Percentiles rank a stretch among this genome's conserved stretches.
phyloP scores from a whole-genome alignment of 148 eudicot species.

The Heliosperma pusillum region DNA sequence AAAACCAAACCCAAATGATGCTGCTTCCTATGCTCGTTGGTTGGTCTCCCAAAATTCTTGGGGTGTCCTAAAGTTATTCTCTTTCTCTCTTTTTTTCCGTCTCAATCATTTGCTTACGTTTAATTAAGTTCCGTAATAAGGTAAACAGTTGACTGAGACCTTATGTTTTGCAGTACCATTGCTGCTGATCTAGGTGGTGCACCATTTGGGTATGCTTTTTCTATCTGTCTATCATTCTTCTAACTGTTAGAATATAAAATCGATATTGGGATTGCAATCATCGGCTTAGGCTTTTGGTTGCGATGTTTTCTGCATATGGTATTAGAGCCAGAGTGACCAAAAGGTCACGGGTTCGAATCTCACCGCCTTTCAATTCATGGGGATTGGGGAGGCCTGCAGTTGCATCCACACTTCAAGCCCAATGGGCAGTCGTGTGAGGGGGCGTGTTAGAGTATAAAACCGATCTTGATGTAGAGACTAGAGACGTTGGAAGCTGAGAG shows the following conservation, averaged over 20 bases:
- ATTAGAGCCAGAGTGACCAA: too few species aligned
- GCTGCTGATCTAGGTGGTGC: constrained; percentile 75
- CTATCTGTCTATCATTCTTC: background rate
- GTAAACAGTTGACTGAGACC: background rate
- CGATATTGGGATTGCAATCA: too few species aligned
- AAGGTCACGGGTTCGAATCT: too few species aligned
- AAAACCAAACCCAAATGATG: constrained; percentile 48
- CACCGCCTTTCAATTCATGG: too few species aligned
- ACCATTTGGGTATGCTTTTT: constrained; percentile 74
- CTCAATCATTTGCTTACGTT: background rate
- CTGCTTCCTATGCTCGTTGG: constrained; percentile 80
- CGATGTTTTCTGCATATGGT: too few species aligned
- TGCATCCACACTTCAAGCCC: too few species aligned
- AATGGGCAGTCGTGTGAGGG: too few species aligned
- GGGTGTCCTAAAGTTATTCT: constrained; percentile 72
- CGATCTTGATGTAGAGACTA: background rate
- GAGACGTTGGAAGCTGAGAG: background rate
- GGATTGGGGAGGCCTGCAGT: too few species aligned
- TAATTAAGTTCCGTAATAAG: too few species aligned
- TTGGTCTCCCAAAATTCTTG: constrained; percentile 68
- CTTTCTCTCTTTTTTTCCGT: constrained; percentile 14
- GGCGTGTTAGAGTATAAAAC: too few species aligned
- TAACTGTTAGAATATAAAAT: too few species aligned
- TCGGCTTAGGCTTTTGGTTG: too few species aligned
- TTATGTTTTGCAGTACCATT: constrained; percentile 58